Conservation (phyloP, 768 basidiomycete genomes). For the Russula sp. region DNA sequence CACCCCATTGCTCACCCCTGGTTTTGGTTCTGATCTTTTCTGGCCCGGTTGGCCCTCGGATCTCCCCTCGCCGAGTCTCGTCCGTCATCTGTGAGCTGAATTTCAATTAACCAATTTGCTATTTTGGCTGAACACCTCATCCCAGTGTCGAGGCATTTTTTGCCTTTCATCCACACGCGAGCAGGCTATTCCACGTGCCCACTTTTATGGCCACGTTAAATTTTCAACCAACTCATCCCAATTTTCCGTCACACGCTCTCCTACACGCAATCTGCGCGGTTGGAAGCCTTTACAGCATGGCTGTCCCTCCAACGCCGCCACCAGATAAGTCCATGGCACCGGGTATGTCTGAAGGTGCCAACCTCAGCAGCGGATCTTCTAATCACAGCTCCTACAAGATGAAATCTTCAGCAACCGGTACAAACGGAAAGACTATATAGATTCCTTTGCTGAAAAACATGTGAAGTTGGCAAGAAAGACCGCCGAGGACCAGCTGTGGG, state of each 20-base stretch:
- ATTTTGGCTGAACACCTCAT: neutral
- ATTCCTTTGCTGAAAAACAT: slow-evolving; percentile 26
- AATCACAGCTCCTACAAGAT: slow-evolving; percentile 9
- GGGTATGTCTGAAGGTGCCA: slow-evolving; percentile 21
- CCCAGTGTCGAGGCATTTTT: slow-evolving; percentile 74
- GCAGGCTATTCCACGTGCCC: slow-evolving; percentile 60
- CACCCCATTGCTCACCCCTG: neutral
- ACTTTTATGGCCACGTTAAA: slow-evolving; percentile 60
- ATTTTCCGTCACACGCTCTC: slow-evolving; percentile 65
- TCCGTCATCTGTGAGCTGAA: slow-evolving; percentile 55
- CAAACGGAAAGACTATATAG: slow-evolving; percentile 17
- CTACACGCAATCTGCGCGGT: slow-evolving; percentile 86
- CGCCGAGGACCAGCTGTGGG: slow-evolving; percentile 17
- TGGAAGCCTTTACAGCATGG: slow-evolving; percentile 69
- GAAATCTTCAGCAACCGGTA: slow-evolving; percentile 25
- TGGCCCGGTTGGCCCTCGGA: slow-evolving; percentile 47
- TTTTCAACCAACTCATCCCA: slow-evolving; percentile 59
- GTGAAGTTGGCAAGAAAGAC: slow-evolving; percentile 18
- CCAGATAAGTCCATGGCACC: slow-evolving; percentile 40
- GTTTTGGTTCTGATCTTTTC: slow-evolving; percentile 16
- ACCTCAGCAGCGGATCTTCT: neutral
- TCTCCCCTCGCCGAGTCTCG: slow-evolving; percentile 54
- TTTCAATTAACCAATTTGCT: neutral
- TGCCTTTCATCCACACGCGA: slow-evolving; percentile 65
- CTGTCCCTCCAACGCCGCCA: slow-evolving; percentile 50